Evolutionary conservation across 2,329 filamentous ascomycete species (phyloP).

Genomic region (Colletotrichum somersetense): DNA sequence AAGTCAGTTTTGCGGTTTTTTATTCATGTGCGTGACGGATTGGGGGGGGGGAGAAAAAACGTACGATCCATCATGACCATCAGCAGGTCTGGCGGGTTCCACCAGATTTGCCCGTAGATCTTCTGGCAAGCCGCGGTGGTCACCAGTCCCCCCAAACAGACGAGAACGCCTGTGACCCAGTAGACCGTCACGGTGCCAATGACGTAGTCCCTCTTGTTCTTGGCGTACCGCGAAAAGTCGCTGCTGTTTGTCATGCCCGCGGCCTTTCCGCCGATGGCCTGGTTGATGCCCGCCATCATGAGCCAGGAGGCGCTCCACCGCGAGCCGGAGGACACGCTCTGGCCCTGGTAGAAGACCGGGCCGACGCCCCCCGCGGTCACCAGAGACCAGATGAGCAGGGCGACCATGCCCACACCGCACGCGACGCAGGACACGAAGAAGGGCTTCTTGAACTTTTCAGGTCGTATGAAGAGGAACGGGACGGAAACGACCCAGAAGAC

Average conservation of each 20-base stretch:
- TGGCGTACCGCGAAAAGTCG: constrained; percentile 53
- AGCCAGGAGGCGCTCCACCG: constrained; percentile 53
- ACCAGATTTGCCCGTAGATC: constrained; percentile 51
- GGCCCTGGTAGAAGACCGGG: constrained; percentile 52
- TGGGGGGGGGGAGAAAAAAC: not conserved
- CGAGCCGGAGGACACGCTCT: constrained; percentile 2
- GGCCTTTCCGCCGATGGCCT: constrained; percentile 53
- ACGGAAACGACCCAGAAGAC: constrained; percentile 65
- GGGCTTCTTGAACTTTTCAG: constrained; percentile 61
- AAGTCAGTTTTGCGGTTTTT: not conserved
- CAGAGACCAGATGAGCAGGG: constrained; percentile 62
- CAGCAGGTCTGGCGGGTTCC: constrained; percentile 54
- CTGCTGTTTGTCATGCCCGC: constrained; percentile 55
- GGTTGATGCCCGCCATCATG: constrained; percentile 53
- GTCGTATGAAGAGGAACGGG: constrained; percentile 60
- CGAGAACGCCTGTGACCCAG: constrained; percentile 51
- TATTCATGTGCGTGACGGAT: too few species aligned
- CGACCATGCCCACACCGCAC: constrained; percentile 59
- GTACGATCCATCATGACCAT: constrained; percentile 47
- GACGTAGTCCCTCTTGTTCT: constrained; percentile 49
- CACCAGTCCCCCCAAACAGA: constrained; percentile 54
- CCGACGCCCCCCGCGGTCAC: constrained; percentile 58
- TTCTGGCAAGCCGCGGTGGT: constrained; percentile 55
- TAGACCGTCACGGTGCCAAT: constrained; percentile 52
- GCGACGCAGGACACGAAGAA: constrained; percentile 58